A percentile compares a stretch with the other conserved stretches of the same genome.
Evolutionary conservation across 2,329 filamentous ascomycete species (phyloP).

Genomic region (Colletotrichum truncatum): DNA sequence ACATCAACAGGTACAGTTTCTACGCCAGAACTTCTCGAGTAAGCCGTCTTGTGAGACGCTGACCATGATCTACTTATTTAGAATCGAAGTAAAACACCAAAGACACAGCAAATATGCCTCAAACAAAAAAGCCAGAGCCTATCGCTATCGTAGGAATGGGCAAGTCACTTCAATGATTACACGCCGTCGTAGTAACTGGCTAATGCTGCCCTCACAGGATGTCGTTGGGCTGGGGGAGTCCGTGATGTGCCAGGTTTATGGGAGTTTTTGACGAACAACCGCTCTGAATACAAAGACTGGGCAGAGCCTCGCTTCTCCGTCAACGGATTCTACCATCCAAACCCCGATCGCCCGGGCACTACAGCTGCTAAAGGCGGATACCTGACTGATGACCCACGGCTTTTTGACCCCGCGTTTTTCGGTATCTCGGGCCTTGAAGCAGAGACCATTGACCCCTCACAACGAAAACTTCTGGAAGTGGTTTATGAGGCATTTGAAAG

Average conservation of each 20-base stretch:
- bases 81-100: too few species aligned
- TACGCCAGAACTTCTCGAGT: too few species aligned
- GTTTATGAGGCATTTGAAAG: not conserved
- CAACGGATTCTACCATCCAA: constrained; percentile 3
- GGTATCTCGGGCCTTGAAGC: not conserved
- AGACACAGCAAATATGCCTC: too few species aligned
- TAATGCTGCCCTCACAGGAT: not conserved
- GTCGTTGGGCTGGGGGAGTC: not conserved
- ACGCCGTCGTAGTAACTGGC: rapidly evolving
- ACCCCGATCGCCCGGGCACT: not conserved
- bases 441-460: not conserved
- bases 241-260: constrained; percentile 25
- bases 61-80: too few species aligned
- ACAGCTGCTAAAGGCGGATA: not conserved
- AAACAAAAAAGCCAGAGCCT: too few species aligned
- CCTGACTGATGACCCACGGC: not conserved
- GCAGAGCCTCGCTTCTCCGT: not conserved
- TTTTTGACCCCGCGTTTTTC: not conserved
- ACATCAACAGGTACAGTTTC: too few species aligned
- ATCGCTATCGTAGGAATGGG: not conserved
- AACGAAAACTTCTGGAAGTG: not conserved
- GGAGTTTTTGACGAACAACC: constrained; percentile 29
- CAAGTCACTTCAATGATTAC: not conserved
- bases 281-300: constrained; percentile 14
- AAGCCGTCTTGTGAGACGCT: too few species aligned